Conservation (phyloP, 805 yeast species). For the Myxozyma lipomycoides region DNA sequence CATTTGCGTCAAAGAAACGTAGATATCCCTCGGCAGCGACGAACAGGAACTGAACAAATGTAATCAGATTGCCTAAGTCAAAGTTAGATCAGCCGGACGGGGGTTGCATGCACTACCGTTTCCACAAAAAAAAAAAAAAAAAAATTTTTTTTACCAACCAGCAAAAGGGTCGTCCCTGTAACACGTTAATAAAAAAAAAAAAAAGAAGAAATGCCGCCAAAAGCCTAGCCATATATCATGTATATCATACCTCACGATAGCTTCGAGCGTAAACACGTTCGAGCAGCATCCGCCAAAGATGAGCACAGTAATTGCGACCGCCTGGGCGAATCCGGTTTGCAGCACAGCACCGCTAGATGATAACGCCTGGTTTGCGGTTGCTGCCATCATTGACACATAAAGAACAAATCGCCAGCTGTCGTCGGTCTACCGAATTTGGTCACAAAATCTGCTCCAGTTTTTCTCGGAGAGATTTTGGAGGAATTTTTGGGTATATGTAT, state of each 20-base stretch:
- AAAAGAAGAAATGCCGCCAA: background rate
- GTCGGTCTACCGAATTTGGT: no score
- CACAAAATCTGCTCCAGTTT: no score
- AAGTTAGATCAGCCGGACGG: no score
- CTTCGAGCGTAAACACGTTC: constrained; percentile 62
- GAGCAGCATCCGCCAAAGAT: constrained; percentile 74
- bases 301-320: constrained; percentile 34
- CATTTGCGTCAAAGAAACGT: constrained; percentile 37
- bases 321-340: constrained; percentile 25
- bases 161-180: constrained; percentile 21
- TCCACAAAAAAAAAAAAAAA: background rate
- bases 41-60: constrained; percentile 53
- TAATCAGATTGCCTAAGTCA: constrained; percentile 48
- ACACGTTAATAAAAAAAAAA: background rate
- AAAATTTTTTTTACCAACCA: constrained; percentile 6
- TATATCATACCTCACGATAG: constrained; percentile 40
- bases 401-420: no score
- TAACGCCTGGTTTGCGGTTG: no score
- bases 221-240: background rate
- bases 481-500: no score
- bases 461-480: no score
- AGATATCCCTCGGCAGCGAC: constrained; percentile 47
- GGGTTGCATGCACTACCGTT: no score
- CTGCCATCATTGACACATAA: no score
- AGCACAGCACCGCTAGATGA: no score